Evolutionary conservation across 2,329 filamentous ascomycete genomes (phyloP).

Genomic region (Penicillium nordicum): DNA sequence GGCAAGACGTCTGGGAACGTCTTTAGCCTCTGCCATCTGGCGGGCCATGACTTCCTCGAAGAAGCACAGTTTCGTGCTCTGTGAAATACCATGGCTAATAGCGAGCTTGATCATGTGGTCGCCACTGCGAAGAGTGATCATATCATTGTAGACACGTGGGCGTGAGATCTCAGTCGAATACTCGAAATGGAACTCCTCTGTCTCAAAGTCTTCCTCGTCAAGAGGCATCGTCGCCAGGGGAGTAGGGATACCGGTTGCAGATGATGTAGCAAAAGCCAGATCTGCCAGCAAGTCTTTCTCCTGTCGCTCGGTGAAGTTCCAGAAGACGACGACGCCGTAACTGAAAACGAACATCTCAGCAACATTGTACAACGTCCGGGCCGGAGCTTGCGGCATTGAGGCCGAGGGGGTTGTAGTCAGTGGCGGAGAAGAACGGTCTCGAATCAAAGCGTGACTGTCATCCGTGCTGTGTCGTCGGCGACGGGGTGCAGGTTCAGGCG

Average conservation of each 20-base stretch:
- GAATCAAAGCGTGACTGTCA: conserved; percentile 19
- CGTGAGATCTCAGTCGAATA: conserved; percentile 83
- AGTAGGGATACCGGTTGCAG: conserved; percentile 40
- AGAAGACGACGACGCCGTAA: conserved; percentile 96
- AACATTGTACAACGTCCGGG: conserved; percentile 63
- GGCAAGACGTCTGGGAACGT: conserved; percentile 84
- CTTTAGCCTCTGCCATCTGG: conserved; percentile 89
- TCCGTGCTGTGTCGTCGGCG: conserved; percentile 24
- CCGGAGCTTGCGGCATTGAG: conserved; percentile 48
- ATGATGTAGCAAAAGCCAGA: conserved; percentile 70
- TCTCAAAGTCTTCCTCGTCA: conserved; percentile 89
- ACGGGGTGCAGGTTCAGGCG: conserved; percentile 13
- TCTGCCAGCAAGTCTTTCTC: conserved; percentile 96
- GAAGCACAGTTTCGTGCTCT: conserved; percentile 92
- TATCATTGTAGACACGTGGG: conserved; percentile 95
- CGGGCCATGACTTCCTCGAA: conserved; percentile 95
- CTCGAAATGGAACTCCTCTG: conserved; percentile 97
- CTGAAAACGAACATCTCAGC: conserved; percentile 97
- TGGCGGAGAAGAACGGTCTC: conserved; percentile 39
- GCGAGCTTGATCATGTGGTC: conserved; percentile 99
- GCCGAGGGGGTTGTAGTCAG: conserved; percentile 38
- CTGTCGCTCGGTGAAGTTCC: conserved; percentile 95
- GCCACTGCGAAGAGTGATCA: conserved; percentile 91
- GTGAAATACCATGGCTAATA: conserved; percentile 94
- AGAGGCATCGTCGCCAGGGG: conserved; percentile 75